These are phyloP conservation scores for Fusarium mundagurra DNA, from an alignment of 2,329 filamentous ascomycete species.

Conservation along the genomic window DNA sequence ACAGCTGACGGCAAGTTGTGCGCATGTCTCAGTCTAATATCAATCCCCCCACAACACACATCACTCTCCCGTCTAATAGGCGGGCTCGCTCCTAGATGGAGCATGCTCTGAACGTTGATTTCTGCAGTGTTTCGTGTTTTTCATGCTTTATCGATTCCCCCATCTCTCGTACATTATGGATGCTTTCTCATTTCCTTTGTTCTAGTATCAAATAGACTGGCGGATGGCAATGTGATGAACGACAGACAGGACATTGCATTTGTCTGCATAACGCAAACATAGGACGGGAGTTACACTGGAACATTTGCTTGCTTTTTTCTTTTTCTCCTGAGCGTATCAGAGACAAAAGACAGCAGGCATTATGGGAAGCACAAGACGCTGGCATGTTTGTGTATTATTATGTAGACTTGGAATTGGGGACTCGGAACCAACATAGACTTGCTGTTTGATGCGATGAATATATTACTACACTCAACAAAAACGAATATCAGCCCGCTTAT, in stretches of 20 bases:
- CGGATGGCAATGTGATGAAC: slow-evolving; percentile 43
- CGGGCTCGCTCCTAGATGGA: slow-evolving; percentile 43
- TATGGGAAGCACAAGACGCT: slow-evolving; percentile 43
- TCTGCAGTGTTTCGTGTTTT: slow-evolving; percentile 21
- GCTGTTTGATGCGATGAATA: slow-evolving; percentile 27
- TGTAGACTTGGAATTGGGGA: slow-evolving; percentile 39
- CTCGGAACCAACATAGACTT: slow-evolving; percentile 41
- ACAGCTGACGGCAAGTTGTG: slow-evolving; percentile 31
- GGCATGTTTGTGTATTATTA: slow-evolving; percentile 43
- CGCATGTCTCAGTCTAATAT: slow-evolving; percentile 38
- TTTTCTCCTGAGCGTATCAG: slow-evolving; percentile 26
- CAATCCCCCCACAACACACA: slow-evolving; percentile 1
- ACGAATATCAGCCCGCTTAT: background rate
- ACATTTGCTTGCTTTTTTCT: slow-evolving; percentile 30
- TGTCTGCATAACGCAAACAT: slow-evolving; percentile 40
- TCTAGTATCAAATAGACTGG: slow-evolving; percentile 45
- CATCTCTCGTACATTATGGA: slow-evolving; percentile 28
- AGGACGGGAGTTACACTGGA: slow-evolving; percentile 43
- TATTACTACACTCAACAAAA: slow-evolving; percentile 1
- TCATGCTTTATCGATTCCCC: slow-evolving; percentile 40
- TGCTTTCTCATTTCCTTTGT: slow-evolving; percentile 37
- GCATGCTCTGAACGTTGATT: slow-evolving; percentile 35
- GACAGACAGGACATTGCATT: slow-evolving; percentile 37
- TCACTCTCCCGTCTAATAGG: slow-evolving; percentile 4
- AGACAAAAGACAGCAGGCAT: slow-evolving; percentile 34